Evolutionary conservation across 192 early-diverging fungal genomes (phyloP).

Genomic region (Gryganskiella cystojenkinii): DNA sequence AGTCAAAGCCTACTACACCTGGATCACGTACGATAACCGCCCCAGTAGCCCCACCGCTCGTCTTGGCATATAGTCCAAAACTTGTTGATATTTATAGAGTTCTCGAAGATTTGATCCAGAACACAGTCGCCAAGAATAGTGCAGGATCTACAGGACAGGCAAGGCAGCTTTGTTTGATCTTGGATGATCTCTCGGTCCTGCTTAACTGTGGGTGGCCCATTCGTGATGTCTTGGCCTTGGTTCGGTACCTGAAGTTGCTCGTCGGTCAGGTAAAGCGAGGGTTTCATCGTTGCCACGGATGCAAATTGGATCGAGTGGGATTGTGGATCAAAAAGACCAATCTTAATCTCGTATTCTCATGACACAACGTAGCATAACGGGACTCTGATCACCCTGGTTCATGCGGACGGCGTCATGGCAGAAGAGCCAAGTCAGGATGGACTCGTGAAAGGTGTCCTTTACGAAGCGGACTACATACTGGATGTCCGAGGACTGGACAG

Average conservation of each 20-base stretch:
- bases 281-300: no score
- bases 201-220: slow-evolving; percentile 58
- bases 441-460: slow-evolving; percentile 61
- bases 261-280: slow-evolving; percentile 43
- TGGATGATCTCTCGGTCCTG: slow-evolving; percentile 66
- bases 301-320: neutral
- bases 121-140: slow-evolving; percentile 19
- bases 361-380: slow-evolving; percentile 50
- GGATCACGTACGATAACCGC: slow-evolving; percentile 9
- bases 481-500: slow-evolving; percentile 61
- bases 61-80: slow-evolving; percentile 43
- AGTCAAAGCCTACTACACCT: slow-evolving; percentile 4
- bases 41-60: slow-evolving; percentile 19
- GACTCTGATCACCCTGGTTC: slow-evolving; percentile 61
- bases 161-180: slow-evolving; percentile 56
- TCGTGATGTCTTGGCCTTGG: slow-evolving; percentile 49
- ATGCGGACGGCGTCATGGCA: slow-evolving; percentile 59
- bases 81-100: slow-evolving; percentile 26
- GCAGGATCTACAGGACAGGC: neutral
- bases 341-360: neutral
- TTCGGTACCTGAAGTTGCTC: slow-evolving; percentile 56
- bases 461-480: slow-evolving; percentile 59
- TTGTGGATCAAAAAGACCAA: neutral
- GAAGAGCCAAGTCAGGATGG: slow-evolving; percentile 58
- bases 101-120: slow-evolving; percentile 54